These are phyloP conservation scores for Quercus aquifolioides DNA, from an alignment of 306 rosid genomes.

Conservation along the genomic window DNA sequence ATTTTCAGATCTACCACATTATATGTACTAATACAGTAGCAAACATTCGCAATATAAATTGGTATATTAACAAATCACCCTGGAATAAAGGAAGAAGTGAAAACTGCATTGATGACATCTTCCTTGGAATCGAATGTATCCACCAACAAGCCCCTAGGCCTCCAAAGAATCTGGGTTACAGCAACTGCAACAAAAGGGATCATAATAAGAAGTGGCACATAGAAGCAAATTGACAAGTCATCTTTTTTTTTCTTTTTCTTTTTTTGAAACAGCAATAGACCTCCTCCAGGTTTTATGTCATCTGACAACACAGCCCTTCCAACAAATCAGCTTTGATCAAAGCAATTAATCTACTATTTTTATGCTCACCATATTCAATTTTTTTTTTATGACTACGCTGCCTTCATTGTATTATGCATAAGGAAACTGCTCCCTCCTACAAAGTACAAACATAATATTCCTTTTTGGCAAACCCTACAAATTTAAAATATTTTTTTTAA, in stretches of 20 bases:
- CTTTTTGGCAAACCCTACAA: too few species aligned
- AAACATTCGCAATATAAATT: slow-evolving; percentile 15
- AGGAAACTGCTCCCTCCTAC: too few species aligned
- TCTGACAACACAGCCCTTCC: neutral
- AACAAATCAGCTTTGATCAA: neutral
- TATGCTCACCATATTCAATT: too few species aligned
- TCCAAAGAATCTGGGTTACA: slow-evolving; percentile 89
- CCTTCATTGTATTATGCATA: too few species aligned
- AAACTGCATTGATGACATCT: slow-evolving; percentile 94
- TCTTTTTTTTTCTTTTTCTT: too few species aligned
- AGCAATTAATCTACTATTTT: too few species aligned
- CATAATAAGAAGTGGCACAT: slow-evolving; percentile 1
- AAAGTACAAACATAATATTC: too few species aligned
- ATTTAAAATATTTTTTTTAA: too few species aligned
- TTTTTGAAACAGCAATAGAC: neutral
- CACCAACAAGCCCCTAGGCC: slow-evolving; percentile 91
- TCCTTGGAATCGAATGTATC: slow-evolving; percentile 95
- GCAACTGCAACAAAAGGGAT: slow-evolving; percentile 60
- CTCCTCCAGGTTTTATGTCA: neutral
- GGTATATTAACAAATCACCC: slow-evolving; percentile 62
- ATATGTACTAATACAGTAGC: slow-evolving; percentile 8
- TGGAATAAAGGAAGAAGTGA: slow-evolving; percentile 97
- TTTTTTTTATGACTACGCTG: too few species aligned
- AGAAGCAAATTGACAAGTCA: neutral
- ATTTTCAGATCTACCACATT: neutral